Conservation (phyloP, 2,329 filamentous ascomycete genomes). For the Aspergillus spinulosporus region DNA sequence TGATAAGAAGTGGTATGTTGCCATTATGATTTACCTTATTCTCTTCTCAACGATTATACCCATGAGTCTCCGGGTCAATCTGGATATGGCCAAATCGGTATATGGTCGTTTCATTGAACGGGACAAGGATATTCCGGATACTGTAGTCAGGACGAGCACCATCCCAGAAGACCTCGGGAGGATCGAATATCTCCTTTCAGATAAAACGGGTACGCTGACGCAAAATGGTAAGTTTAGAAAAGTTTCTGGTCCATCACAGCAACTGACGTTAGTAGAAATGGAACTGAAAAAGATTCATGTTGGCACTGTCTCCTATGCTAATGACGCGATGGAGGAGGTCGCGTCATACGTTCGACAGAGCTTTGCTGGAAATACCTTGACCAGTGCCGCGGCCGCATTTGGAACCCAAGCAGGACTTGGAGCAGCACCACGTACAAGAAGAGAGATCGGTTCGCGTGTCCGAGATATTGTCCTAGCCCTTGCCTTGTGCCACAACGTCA, state of each 20-base stretch:
- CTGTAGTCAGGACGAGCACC: slow-evolving; percentile 92
- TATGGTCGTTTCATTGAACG: slow-evolving; percentile 95
- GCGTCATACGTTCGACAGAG: slow-evolving; percentile 80
- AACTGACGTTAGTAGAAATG: slow-evolving; percentile 65
- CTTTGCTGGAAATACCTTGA: slow-evolving; percentile 62
- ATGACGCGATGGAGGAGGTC: slow-evolving; percentile 98
- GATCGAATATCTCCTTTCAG: slow-evolving; percentile 93
- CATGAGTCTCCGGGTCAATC: slow-evolving; percentile 91
- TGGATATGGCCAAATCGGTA: slow-evolving; percentile 95
- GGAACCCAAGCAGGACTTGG: slow-evolving; percentile 58
- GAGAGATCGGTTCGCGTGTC: slow-evolving; percentile 91
- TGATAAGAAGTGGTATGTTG: slow-evolving; percentile 77
- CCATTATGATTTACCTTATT: slow-evolving; percentile 96
- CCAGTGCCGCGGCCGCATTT: slow-evolving; percentile 74
- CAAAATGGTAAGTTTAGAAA: slow-evolving; percentile 65
- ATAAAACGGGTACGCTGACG: slow-evolving; percentile 97
- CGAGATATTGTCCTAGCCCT: slow-evolving; percentile 90
- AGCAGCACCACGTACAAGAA: slow-evolving; percentile 74
- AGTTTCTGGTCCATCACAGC: slow-evolving; percentile 6
- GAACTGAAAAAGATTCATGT: slow-evolving; percentile 99
- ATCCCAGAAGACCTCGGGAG: slow-evolving; percentile 95
- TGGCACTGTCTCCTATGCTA: slow-evolving; percentile 95
- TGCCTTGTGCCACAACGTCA: slow-evolving; percentile 95
- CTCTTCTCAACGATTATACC: slow-evolving; percentile 99
- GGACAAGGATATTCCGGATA: slow-evolving; percentile 84